phyloP scores from a whole-genome alignment of 441 rosid species.

The Corymbia calophylla region DNA sequence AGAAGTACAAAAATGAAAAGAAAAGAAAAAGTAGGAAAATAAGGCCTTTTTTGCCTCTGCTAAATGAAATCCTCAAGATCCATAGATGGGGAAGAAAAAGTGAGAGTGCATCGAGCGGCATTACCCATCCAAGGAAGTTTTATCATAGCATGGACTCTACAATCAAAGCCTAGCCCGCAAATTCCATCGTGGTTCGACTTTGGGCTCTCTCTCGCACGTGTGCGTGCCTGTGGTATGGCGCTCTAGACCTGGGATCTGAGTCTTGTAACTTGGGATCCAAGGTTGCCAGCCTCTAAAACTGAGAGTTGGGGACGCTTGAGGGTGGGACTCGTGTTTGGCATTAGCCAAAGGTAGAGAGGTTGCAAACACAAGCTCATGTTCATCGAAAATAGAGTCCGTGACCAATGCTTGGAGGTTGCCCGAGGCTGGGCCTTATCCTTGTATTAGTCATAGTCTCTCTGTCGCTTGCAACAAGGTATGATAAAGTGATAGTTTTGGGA shows the following conservation, averaged over 20 bases:
- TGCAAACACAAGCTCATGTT: background rate
- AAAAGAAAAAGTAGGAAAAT: too few species aligned
- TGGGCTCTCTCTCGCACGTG: background rate
- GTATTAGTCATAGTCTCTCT: too few species aligned
- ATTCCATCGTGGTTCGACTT: background rate
- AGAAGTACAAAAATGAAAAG: too few species aligned
- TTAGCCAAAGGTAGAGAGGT: too few species aligned
- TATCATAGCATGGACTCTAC: background rate
- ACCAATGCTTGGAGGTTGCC: too few species aligned
- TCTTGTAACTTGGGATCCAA: background rate
- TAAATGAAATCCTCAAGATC: background rate
- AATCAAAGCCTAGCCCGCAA: background rate
- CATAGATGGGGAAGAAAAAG: background rate
- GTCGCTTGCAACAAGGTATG: background rate
- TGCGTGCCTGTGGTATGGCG: too few species aligned
- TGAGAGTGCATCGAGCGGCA: too few species aligned
- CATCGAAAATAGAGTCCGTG: background rate
- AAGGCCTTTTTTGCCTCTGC: background rate
- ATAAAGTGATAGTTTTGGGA: background rate
- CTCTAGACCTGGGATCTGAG: background rate
- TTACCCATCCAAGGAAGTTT: background rate
- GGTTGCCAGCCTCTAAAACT: too few species aligned
- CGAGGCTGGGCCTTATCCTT: too few species aligned
- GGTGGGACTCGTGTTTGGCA: too few species aligned
- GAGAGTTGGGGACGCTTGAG: too few species aligned